phyloP scores from a whole-genome alignment of 805 yeast species.

The Zygosaccharomyces gambellarensis region DNA sequence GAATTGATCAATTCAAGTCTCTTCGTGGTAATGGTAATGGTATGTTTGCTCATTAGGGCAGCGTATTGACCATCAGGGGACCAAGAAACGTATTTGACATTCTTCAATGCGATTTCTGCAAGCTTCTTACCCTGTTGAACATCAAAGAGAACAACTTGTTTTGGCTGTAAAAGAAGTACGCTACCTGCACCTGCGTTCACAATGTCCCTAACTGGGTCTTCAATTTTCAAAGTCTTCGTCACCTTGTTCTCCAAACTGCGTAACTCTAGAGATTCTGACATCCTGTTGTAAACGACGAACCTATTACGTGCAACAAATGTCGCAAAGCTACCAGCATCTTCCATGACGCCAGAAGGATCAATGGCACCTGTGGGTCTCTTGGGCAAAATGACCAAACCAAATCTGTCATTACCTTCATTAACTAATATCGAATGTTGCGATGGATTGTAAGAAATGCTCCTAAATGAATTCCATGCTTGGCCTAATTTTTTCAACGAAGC shows the following conservation, averaged over 20 bases:
- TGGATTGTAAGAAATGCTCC: slow-evolving; percentile 85
- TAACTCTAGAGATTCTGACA: slow-evolving; percentile 65
- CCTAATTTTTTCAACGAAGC: slow-evolving; percentile 81
- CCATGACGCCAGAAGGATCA: slow-evolving; percentile 76
- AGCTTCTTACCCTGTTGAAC: slow-evolving; percentile 85
- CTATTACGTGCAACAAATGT: slow-evolving; percentile 91
- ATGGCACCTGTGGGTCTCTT: slow-evolving; percentile 89
- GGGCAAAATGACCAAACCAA: slow-evolving; percentile 73
- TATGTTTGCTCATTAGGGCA: slow-evolving; percentile 87
- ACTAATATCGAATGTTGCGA: slow-evolving; percentile 83
- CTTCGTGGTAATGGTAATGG: slow-evolving; percentile 80
- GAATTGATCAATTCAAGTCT: slow-evolving; percentile 73
- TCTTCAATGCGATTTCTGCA: slow-evolving; percentile 61
- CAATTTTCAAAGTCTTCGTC: slow-evolving; percentile 76
- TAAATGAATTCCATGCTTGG: slow-evolving; percentile 77
- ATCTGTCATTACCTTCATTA: slow-evolving; percentile 61
- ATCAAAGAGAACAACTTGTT: slow-evolving; percentile 76
- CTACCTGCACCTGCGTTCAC: slow-evolving; percentile 78
- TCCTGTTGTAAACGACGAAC: slow-evolving; percentile 72
- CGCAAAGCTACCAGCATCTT: slow-evolving; percentile 82
- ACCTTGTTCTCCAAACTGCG: slow-evolving; percentile 76
- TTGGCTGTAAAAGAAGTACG: slow-evolving; percentile 66
- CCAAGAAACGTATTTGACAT: slow-evolving; percentile 87
- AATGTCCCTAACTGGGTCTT: slow-evolving; percentile 63
- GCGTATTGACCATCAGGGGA: slow-evolving; percentile 80